Evolutionary conservation across 257 asterid genomes (phyloP), one percentile per base, ranked within the genome.

Genomic region (Coffea canephora): DNA sequence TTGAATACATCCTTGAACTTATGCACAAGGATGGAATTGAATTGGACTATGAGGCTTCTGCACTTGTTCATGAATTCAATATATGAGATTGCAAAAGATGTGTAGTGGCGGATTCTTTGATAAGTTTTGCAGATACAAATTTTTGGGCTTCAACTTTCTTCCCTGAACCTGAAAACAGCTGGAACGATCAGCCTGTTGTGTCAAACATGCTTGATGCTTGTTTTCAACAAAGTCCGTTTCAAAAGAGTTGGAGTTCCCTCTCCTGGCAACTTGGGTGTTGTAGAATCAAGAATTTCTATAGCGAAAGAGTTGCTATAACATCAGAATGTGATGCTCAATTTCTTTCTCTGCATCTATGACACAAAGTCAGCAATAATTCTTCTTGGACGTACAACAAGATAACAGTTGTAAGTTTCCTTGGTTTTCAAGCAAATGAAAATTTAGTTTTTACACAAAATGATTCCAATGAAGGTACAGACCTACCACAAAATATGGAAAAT

Each of bases 1-100:
- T 45, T 8, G 70, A 64, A 64, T 62, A 74, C 80, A 80, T 85
- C n/a, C 46, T 83, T 15, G 69, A 74, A 41, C 70, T 77, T 78
- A 85, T 85, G 86, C 76, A 50, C 59, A 66, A 82, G 71, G 86
- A 83, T 77, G 85, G 79, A 65, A 80, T 80, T 61, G 48, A 25
- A 12, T 6, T 78, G 82, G 77, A 83, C 70, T 79, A 69, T 11
- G 67, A 74, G 74, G 65, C 50, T 81, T 43, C 55, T 78, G 50
- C 46, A 59, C 78, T 69, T 34, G 39, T 57, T 49, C 69, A 54
- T 77, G 62, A 48, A 19, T 67, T 76, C 16, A 39, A 62, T 41
- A 16, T 67, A 54, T 50, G 15, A 8, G 23, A 14, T 16, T 39
- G 16, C 6, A 16, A 36, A 7, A 54, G 48, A 39, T 21, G 16